Conservation (phyloP, 495 filamentous ascomycete genomes). For the Talaromyces stipitatus region DNA sequence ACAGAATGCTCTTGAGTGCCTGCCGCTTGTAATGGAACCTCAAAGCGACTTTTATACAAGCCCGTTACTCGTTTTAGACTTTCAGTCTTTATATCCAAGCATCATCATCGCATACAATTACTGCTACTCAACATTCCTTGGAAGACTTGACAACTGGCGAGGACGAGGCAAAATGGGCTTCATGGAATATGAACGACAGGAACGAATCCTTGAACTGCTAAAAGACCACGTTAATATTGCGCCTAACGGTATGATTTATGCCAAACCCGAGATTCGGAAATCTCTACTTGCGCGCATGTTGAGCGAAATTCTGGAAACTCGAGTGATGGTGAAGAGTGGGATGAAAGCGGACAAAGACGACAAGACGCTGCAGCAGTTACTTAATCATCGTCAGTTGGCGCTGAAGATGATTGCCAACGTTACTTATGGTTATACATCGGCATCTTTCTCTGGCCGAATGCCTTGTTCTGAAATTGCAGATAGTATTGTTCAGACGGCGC, state of each 20-base stretch:
- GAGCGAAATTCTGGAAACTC: slow-evolving; percentile 89
- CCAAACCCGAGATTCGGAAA: slow-evolving; percentile 75
- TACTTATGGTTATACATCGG: slow-evolving; percentile 96
- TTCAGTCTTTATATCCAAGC: slow-evolving; percentile 92
- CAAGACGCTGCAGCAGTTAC: slow-evolving; percentile 71
- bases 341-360: slow-evolving; percentile 96
- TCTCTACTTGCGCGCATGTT: slow-evolving; percentile 95
- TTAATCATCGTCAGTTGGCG: slow-evolving; percentile 91
- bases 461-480: slow-evolving; percentile 97
- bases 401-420: slow-evolving; percentile 98
- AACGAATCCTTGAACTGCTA: slow-evolving; percentile 67
- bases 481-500: slow-evolving; percentile 91
- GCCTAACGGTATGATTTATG: slow-evolving; percentile 95
- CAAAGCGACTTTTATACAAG: slow-evolving; percentile 91
- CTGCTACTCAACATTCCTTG: slow-evolving; percentile 95
- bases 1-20: slow-evolving; percentile 91
- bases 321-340: slow-evolving; percentile 95
- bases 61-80: slow-evolving; percentile 86
- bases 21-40: slow-evolving; percentile 96
- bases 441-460: slow-evolving; percentile 93
- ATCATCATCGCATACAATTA: slow-evolving; percentile 99
- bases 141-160: slow-evolving; percentile 75
- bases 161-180: slow-evolving; percentile 95
- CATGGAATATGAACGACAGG: slow-evolving; percentile 67
- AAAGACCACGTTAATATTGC: slow-evolving; percentile 86